Base-by-base conservation (phyloP, 163 green algal genomes). In the Scenedesmus sp. region DNA sequence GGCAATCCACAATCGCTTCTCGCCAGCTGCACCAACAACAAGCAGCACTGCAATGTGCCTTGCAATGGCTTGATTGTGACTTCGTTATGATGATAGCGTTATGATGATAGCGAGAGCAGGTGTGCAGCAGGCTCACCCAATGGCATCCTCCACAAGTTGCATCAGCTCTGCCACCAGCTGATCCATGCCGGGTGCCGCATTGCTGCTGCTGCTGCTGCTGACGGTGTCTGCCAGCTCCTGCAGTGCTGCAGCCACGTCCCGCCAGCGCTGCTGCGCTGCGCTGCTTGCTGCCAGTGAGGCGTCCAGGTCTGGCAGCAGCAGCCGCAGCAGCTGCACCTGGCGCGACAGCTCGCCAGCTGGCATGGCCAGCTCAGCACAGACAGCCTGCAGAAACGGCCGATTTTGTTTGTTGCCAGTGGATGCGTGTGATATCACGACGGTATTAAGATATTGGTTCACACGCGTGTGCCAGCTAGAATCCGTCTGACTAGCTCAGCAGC, bases 231-330 rank as follows among this genome's bases (percentile, higher is more conserved):
- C 26, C 34, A 56, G 1, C 76, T 18, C 26, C 26, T 84, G 76
- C 26, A 84, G 76, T 4, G 76, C 76, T 8, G 12, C 12, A 6
- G 76, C 76, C 76, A 84, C 76, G 76, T 54, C 76, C 34, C 26
- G 18, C 86, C 86, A 83, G 8, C 54, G 86, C 62, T 60, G 55
- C 34, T 7, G n/a, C n/a, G 86, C 86, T 55, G 66, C 59, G 56
- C 84, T 54, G 8, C n/a, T 62, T n/a, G 18, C n/a, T n/a, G n/a
- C 54, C 10, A 90, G 73, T 2, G 67, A 82, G 20, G 57, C 46
- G 66, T 90, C 86, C 18, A 90, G 4, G 54, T 90, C 86, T 56
- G 86, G 86, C 86, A 90, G 86, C 66, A 90, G 86, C 64, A 84
- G 86, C 10, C 86, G 86, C 66, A 90, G 86, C 86, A 73, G 86